phyloP scores from a whole-genome alignment of 2,329 filamentous ascomycete species.

The Nectriaceae sp. region DNA sequence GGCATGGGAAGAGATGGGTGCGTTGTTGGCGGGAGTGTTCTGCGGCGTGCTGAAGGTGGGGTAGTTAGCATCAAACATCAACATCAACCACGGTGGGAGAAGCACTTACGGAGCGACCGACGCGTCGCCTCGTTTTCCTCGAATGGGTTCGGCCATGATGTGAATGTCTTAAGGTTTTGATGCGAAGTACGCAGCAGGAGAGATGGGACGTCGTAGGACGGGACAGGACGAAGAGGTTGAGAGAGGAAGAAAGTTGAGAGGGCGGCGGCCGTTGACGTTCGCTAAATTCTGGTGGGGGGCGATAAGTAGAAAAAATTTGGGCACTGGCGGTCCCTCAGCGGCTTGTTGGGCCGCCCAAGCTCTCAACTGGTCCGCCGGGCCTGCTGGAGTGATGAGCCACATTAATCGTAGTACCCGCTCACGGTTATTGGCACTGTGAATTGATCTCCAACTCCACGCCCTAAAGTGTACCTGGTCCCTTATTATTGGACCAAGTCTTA shows the following conservation, averaged over 20 bases:
- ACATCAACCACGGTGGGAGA: constrained; percentile 9
- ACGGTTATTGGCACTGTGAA: no score
- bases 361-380: not conserved
- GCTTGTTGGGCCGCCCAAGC: constrained; percentile 33
- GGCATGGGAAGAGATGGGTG: constrained; percentile 95
- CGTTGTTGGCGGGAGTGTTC: constrained; percentile 94
- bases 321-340: constrained; percentile 29
- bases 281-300: constrained; percentile 44
- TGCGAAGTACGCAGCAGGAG: constrained; percentile 27
- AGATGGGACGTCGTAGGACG: constrained; percentile 29
- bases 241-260: constrained; percentile 37
- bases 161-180: constrained; percentile 31
- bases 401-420: not conserved
- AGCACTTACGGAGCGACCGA: constrained; percentile 59
- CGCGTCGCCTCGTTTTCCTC: constrained; percentile 61
- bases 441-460: no score
- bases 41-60: constrained; percentile 79
- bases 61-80: constrained; percentile 38
- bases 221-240: constrained; percentile 31
- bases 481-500: no score
- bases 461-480: no score
- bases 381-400: not conserved
- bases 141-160: constrained; percentile 64
- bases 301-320: constrained; percentile 38
- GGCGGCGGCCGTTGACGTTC: constrained; percentile 37